Base-by-base conservation (phyloP, 2,329 filamentous ascomycete genomes). In the Penicillium sp. region DNA sequence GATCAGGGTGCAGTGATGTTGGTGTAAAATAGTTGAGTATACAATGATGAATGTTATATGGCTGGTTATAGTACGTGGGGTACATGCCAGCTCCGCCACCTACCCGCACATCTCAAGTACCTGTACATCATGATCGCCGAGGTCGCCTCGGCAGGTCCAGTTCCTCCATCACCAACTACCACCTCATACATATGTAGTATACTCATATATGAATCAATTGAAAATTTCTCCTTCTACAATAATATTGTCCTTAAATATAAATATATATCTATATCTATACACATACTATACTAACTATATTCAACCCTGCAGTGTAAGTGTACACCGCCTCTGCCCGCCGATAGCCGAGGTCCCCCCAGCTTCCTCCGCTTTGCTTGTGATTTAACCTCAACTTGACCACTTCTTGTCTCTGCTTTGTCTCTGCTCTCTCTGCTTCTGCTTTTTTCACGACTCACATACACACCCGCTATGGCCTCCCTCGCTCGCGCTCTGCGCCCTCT, bases 391-490 rank as follows among this genome's bases (percentile, higher is more conserved):
- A 14, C 14, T 36, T 11, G 16, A 39, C 19, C 21, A 53, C 43
- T 54, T 16, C 55, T 46, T 23, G 54, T 56, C 42, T 54, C 31
- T 45, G n/a, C n/a, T n/a, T 42, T 37, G 45, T 28, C 29, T 48
- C 48, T 19, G 40, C 11, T 36, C 40, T 55, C 26, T 54, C 24
- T 48, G 48, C 37, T n/a, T 48, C 33, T 49, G 29, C 18, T 48
- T 37, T 26, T 21, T 26, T 48, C 46, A 42, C 31, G 51, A 37
- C 36, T 14, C 53, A n/a, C n/a, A n/a, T n/a, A n/a, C 16, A 8
- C 11, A 23, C 33, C 55, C 59, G 68, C 46, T 47, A 83, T 83
- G 80, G 77, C 79, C 52, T 77, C 78, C 43, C 71, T 82, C 60
- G 70, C 73, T 53, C 79, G 77, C 62, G 70, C 71, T 16, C 64